Evolutionary conservation across 2,329 filamentous ascomycete species (phyloP), one percentile per base, ranked within the genome.

Genomic region (Neocucurbitaria cava): DNA sequence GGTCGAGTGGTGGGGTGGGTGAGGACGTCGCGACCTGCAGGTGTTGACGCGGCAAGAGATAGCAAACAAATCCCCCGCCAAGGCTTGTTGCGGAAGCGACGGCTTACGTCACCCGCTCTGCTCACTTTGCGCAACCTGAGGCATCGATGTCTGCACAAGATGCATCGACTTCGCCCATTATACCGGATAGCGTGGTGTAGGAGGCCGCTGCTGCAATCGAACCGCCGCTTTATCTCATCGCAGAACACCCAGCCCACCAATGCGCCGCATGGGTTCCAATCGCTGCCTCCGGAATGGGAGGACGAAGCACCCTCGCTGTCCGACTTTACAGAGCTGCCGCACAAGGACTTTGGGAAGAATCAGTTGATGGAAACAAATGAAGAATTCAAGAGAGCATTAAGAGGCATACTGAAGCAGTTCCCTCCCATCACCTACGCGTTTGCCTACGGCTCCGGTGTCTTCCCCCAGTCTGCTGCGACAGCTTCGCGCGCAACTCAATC

Each of bases 371-470:
- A 77, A 49, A 96, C 98, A 71, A 96, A 98, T 72, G 88, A 92
- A 71, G 93, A 98, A 74, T 95, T 98, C 76, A 97, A 96, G 71
- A 90, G 97, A 76, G 89, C 89, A 11, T 78, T 99, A 68, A 87
- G 93, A 49, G 87, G 92, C 67, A 90, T 98, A 61, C 81, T 97
- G 20, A 95, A 92, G 85, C 87, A 96, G 69, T 98, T 99, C 76
- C 94, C 95, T 0, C 94, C 95, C 0, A 96, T 99, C 63, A 87
- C 93, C 51, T 98, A 98, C 79, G 94, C 93, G 13, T 96, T 99
- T 75, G 95, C 95, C 1, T 99, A 99, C 72, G 95, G 95, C 20
- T 98, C 94, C 5, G 95, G 95, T 3, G 95, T 99, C 9, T 99
- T 99, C 70, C 88, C 93, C 0, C 95, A 99, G 74, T 79, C 80